Percentiles rank a stretch among this genome's conserved stretches.
phyloP scores from a whole-genome alignment of 768 basidiomycete genomes.

The Pleurotus citrinopileatus region DNA sequence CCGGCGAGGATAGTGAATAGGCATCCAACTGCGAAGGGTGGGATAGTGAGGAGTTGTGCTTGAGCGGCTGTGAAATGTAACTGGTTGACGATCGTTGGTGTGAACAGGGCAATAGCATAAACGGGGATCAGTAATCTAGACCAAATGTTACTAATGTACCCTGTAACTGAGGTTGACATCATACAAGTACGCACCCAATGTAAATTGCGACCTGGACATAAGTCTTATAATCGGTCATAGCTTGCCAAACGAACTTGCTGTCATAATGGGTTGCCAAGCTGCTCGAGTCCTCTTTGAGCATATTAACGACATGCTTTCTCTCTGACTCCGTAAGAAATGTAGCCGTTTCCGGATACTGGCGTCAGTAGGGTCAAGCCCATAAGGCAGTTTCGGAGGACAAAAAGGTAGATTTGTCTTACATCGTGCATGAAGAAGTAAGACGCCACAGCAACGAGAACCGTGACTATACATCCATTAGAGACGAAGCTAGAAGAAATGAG shows the following conservation, averaged over 20 bases:
- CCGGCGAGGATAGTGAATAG: constrained; percentile 26
- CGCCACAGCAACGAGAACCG: constrained; percentile 28
- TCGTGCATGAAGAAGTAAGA: constrained; percentile 40
- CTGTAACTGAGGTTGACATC: background rate
- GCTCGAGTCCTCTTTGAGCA: constrained; percentile 22
- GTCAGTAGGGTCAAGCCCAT: background rate
- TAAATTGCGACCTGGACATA: constrained; percentile 23
- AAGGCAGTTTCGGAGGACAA: background rate
- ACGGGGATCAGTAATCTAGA: constrained; percentile 15
- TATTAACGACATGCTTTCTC: constrained; percentile 24
- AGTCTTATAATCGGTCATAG: constrained; percentile 24
- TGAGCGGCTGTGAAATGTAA: constrained; percentile 41
- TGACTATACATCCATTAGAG: constrained; percentile 18
- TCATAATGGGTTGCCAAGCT: constrained; percentile 31
- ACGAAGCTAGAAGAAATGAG: background rate
- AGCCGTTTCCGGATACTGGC: constrained; percentile 40
- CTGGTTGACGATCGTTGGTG: constrained; percentile 28
- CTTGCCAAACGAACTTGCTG: constrained; percentile 30
- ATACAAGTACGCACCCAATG: constrained; percentile 22
- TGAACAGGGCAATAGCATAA: constrained; percentile 37
- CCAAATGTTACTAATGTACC: background rate
- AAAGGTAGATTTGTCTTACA: constrained; percentile 20
- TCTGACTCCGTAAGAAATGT: constrained; percentile 36
- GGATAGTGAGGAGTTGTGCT: constrained; percentile 34
- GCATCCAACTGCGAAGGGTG: constrained; percentile 29